Evolutionary conservation across 225 moss, liverwort and hornwort genomes (phyloP), one percentile per base, ranked within the genome.

Genomic region (Polytrichum commune): DNA sequence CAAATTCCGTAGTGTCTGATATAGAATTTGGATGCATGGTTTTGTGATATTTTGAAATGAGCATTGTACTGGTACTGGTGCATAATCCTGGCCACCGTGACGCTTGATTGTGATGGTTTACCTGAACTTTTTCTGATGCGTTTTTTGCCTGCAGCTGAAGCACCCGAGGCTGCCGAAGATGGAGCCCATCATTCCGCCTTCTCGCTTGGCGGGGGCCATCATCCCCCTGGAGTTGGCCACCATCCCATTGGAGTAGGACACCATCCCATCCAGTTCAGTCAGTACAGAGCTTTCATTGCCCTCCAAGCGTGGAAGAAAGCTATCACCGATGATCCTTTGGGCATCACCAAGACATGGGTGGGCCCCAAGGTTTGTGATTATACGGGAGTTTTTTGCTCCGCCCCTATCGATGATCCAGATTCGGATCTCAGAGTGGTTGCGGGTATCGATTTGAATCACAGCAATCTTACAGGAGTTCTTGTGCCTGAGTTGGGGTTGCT

Each of bases 281-380:
- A 68, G 54, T 46, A 38, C 24, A 62, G 69, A 67, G 89, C 89
- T 1, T 69, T 83, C 22, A 75, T 76, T 35, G 89, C 86, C 3
- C 79, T 90, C 5, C 82, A 81, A 29, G 86, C 86, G 1, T 90
- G 89, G 89, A 84, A 84, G 73, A 73, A 69, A 67, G 84, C 75
- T 18, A 90, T 90, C 72, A 86, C 86, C n/a, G 79, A 73, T 20
- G 89, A 90, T 38, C 89, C 89, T 38, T 26, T 53, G 9, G 75
- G 75, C 57, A 67, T 90, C 53, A 86, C 86, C 6, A 9, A 18
- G 7, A 84, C 81, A 55, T 90, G 89, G 89, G 76, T 79, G 7
- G 89, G 89, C 22, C 28, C 63, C 10, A 77, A 86, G 19, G 86
- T 90, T 18, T 90, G 89, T 74, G 60, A 64, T 10, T 90, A 90